Percentiles rank a stretch among this genome's conserved stretches.
Evolutionary conservation across 495 filamentous ascomycete genomes (phyloP).

Genomic region (Neurospora tetrasperma): DNA sequence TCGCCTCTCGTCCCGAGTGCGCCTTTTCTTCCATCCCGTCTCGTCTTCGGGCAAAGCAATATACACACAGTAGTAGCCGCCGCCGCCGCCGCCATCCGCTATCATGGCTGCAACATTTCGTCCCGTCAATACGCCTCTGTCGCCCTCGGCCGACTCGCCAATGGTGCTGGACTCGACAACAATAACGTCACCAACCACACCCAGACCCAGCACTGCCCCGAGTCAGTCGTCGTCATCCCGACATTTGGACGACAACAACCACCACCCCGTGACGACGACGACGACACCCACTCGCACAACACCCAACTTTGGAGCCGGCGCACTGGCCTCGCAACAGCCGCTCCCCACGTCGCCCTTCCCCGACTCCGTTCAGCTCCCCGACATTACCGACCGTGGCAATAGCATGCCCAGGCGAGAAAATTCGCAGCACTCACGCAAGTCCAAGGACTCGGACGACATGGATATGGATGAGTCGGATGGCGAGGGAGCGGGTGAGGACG

Average conservation of each 20-base stretch:
- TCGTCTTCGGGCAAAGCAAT: neutral
- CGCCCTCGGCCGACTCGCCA: conserved; percentile 32
- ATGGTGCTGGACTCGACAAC: conserved; percentile 36
- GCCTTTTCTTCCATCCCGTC: conserved; percentile 12
- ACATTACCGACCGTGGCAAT: conserved; percentile 26
- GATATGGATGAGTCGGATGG: conserved; percentile 69
- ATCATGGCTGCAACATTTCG: conserved; percentile 51
- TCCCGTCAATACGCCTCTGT: conserved; percentile 65
- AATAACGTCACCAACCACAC: conserved; percentile 52
- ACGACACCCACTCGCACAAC: conserved; percentile 51
- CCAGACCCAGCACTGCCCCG: conserved; percentile 43
- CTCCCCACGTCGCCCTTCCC: conserved; percentile 49
- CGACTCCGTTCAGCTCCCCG: conserved; percentile 39
- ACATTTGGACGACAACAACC: conserved; percentile 26
- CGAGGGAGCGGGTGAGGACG: conserved; percentile 39
- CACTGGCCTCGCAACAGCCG: conserved; percentile 46
- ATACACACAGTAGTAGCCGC: neutral
- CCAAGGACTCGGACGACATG: conserved; percentile 61
- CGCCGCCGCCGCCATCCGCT: neutral
- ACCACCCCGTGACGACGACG: conserved; percentile 9
- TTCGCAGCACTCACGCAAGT: conserved; percentile 53
- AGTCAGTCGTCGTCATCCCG: conserved; percentile 28
- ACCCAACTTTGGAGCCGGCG: conserved; percentile 38
- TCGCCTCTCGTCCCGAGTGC: conserved; percentile 8
- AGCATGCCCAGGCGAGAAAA: conserved; percentile 41